Base-by-base conservation (phyloP, 768 basidiomycete genomes). In the Multifurca ochricompacta region DNA sequence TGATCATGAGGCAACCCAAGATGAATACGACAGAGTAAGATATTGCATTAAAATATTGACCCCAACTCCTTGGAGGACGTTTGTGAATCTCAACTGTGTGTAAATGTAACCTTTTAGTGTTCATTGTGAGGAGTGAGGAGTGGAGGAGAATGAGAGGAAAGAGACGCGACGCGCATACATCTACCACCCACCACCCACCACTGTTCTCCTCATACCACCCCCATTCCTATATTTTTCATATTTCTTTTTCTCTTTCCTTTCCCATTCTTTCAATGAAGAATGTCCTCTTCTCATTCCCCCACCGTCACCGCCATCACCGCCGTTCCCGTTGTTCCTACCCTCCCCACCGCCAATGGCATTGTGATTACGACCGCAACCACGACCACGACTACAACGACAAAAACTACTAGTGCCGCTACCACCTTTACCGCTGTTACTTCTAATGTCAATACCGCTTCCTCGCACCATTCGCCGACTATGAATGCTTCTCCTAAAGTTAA, bases 1-100 rank as follows among this genome's bases (percentile, higher is more conserved):
- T 81, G 59, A 89, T 75, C 71, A 83, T 79, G 30, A 91, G 53
- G 63, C 82, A 82, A 10, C 78, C 89, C 7, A 77, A 58, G 59
- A 79, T 68, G 71, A 90, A 89, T 30, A 83, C 62, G 34, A 82
- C 25, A 54, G 70, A 61, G 66, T 83, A 87, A 23, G 79, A 64
- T 4, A 79, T 30, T 25, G 74, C 82, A 25, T 76, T 65, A 42
- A 82, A 45, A 1, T 65, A 70, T 67, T 77, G 78, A 35, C 54
- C 41, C 80, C 82, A 87, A 57, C 83, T 67, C 45, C 69, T 68
- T 1, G 74, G 69, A 8, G 79, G 79, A 23, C 86, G 79, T 48
- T 69, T 63, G 46, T 69, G 60, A 43, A 88, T 82, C 21, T 79
- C 77, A 21, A 82, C 60, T 16, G 73, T 67, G 65, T 82, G 69